These are phyloP conservation scores for Trapa incisa DNA, from an alignment of 345 rosid genomes.

Conservation along the genomic window DNA sequence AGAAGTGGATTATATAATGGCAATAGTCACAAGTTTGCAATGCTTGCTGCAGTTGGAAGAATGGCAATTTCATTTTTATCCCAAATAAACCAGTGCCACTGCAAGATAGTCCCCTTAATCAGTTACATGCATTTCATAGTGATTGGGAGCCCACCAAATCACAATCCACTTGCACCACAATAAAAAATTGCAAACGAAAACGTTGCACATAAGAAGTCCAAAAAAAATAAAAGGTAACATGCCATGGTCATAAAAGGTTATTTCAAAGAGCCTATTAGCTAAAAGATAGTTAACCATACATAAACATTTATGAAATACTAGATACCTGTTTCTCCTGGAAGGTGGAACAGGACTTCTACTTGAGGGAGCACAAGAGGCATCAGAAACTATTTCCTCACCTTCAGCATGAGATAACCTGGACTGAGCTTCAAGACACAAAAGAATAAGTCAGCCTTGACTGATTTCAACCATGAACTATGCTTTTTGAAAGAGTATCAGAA, in stretches of 20 bases:
- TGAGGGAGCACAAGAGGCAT: conserved; percentile 23
- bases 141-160: background rate
- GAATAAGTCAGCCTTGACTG: conserved; percentile 3
- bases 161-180: background rate
- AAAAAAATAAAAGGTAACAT: background rate
- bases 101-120: no score
- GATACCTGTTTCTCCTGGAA: conserved; percentile 51
- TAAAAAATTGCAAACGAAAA: background rate
- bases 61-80: no score
- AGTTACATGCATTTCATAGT: no score
- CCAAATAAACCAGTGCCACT: no score
- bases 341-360: conserved; percentile 30
- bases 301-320: background rate
- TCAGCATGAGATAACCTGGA: conserved; percentile 37
- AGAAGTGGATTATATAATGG: background rate
- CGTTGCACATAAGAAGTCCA: background rate
- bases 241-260: background rate
- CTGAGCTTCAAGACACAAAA: conserved; percentile 25
- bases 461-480: background rate
- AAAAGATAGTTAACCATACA: background rate
- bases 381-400: conserved; percentile 37
- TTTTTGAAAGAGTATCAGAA: background rate
- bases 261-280: background rate
- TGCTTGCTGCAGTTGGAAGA: background rate
- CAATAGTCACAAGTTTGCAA: background rate